Base-by-base conservation (phyloP, 768 basidiomycete genomes). In the Omphalotus guepiniiformis region DNA sequence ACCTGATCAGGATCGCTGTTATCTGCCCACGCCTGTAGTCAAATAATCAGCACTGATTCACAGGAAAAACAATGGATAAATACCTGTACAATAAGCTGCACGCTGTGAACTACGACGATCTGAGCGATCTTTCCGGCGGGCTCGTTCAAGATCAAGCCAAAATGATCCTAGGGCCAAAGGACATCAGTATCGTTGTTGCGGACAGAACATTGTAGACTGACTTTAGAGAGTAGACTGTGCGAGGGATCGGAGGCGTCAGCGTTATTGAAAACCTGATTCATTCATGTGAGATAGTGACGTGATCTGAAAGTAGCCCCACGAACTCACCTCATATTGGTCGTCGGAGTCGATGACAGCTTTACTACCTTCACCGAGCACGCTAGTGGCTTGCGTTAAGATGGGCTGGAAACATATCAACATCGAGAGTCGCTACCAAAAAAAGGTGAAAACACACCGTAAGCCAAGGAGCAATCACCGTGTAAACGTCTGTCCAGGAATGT, bases 51-150 rank as follows among this genome's bases (percentile, higher is more conserved):
- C n/a, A n/a, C n/a, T n/a, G n/a, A 32, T 32, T 4, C 8, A 4
- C 12, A 23, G 8, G 34, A 22, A 19, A 30, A 23, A 3, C 16
- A 21, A 39, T 8, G 30, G 27, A 5, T 19, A 53, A 66, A 28
- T 27, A 73, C 74, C 49, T 70, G 54, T 22, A 86, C 83, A 32
- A 88, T 75, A 21, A 78, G 64, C 44, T 75, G 75, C 44, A 84
- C 82, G 11, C 69, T 64, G 58, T 88, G 63, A 54, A 79, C 75
- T 11, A 86, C 84, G 12, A 89, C 75, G 22, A 83, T 62, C 56
- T 78, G 73, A 6, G 85, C 85, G 41, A 87, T 79, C 58, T 84
- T 82, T 3, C 85, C 85, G 9, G 85, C 85, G 1, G 85, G 83
- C 56, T 86, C 82, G 59, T 87, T 88, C 42, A 86, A 67, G 43